A percentile compares a stretch with the other conserved stretches of the same genome.
phyloP scores from a whole-genome alignment of 345 rosid genomes.

The Bruguiera parviflora region DNA sequence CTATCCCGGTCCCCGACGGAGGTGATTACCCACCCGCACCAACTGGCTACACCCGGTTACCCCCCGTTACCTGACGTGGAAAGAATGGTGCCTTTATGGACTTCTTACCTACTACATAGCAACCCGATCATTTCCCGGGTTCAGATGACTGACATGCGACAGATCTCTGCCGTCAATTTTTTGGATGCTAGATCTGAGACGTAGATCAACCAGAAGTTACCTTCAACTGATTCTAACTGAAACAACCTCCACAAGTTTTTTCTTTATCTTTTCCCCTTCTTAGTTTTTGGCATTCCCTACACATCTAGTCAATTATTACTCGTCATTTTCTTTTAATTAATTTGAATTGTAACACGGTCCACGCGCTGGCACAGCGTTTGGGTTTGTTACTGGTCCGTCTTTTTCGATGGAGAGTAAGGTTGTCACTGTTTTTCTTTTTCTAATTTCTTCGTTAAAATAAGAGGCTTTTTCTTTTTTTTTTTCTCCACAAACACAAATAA shows the following conservation, averaged over 20 bases:
- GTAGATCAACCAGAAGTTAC: background rate
- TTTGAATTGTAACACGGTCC: background rate
- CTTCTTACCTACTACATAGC: slow-evolving; percentile 19
- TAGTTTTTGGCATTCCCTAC: background rate
- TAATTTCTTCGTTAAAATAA: too few species aligned
- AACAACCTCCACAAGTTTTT: slow-evolving; percentile 15
- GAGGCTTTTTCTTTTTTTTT: too few species aligned
- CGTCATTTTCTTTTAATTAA: background rate
- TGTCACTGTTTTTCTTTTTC: too few species aligned
- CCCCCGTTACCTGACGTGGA: background rate
- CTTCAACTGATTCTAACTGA: slow-evolving; percentile 19
- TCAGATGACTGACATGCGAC: slow-evolving; percentile 10
- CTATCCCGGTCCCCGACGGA: slow-evolving; percentile 8
- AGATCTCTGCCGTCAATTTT: slow-evolving; percentile 1
- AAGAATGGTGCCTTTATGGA: slow-evolving; percentile 20
- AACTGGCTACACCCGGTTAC: slow-evolving; percentile 23
- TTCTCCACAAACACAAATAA: too few species aligned
- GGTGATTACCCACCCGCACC: background rate
- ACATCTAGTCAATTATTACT: background rate
- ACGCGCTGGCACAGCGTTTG: too few species aligned
- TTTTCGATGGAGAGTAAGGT: too few species aligned
- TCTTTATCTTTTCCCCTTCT: background rate
- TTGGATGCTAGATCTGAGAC: background rate
- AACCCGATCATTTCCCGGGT: slow-evolving; percentile 10
- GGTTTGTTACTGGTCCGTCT: too few species aligned